Evolutionary conservation across 139 green algal species (phyloP).

Genomic region (Zygnema circumcarinatum): DNA sequence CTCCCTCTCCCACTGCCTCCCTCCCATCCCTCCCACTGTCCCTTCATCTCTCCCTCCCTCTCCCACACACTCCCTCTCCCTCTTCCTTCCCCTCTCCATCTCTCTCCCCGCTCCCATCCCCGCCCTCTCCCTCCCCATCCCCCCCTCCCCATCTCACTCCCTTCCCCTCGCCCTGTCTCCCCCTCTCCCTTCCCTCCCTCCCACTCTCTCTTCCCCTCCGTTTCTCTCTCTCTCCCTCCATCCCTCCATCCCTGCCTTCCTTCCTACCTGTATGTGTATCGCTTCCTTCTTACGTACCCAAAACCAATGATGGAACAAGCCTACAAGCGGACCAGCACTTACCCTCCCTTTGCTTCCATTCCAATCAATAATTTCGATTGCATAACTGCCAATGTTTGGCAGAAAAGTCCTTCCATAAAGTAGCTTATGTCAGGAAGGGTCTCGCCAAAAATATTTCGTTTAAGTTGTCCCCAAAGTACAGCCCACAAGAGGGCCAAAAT

Average conservation of each 20-base stretch:
- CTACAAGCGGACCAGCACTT: no score
- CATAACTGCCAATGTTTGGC: no score
- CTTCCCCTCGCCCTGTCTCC: background rate
- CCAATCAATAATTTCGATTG: no score
- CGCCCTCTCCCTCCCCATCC: background rate
- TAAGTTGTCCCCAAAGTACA: no score
- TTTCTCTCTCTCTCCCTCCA: background rate
- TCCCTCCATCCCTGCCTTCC: background rate
- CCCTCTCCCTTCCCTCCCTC: background rate
- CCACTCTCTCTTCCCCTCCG: background rate
- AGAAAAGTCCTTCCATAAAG: no score
- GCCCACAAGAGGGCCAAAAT: no score
- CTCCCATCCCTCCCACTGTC: background rate
- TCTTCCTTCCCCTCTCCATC: background rate
- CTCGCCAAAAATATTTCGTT: no score
- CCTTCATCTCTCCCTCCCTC: background rate
- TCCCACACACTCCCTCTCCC: background rate
- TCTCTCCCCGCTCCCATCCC: background rate
- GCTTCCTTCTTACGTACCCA: constrained; percentile 8
- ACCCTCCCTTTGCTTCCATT: no score
- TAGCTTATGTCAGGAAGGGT: no score
- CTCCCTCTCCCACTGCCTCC: constrained; percentile 3
- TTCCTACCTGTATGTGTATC: background rate
- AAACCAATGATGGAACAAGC: no score
- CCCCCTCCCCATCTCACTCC: background rate